Evolutionary conservation across 306 rosid species (phyloP), one percentile per base, ranked within the genome.

Genomic region (Purshia tridentata): DNA sequence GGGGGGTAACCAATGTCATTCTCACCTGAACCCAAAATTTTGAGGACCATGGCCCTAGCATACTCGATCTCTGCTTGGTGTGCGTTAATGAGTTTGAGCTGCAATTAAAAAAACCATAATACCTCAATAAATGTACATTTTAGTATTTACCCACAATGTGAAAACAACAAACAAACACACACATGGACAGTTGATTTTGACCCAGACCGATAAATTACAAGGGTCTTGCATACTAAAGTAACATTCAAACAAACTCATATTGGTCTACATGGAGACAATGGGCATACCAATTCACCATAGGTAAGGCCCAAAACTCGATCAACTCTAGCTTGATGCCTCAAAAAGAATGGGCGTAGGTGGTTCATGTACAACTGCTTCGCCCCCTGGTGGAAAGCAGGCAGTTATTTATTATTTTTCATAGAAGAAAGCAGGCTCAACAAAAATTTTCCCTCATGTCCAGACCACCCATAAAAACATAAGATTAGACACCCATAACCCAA

Each of bases 301-400:
- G 86, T 88, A 60, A 76, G 44, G 58, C 88, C 94, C 79, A 91
- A 55, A 81, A 86, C 68, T 42, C 41, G 88, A 80, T 93, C 98
- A 70, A 85, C 64, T 75, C 73, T 86, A 0, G 79, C 81, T 78
- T 93, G 97, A 81, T 86, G 93, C 88, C 78, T 86, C 70, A 71
- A 54, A 85, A 93, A 77, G 83, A 93, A 85, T 13, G 96, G 98
- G 45, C 96, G 96, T 61, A 93, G 56, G 75, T 91, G 88, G 73
- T 78, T 86, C 64, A 14, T 44, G 76, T 91, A 93, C 78, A 93
- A 53, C 74, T 87, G 88, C 65, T 86, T 86, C 19, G 97, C 96
- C 69, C 98, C 97, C 97, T 89, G 78, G 42, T 74, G 63, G 56
- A 77, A 74, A 74, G 66, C 62, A 74, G 63, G 61, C 45, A 60